Conservation (phyloP, 23 red algal species). For the Gracilaria domingensis region DNA sequence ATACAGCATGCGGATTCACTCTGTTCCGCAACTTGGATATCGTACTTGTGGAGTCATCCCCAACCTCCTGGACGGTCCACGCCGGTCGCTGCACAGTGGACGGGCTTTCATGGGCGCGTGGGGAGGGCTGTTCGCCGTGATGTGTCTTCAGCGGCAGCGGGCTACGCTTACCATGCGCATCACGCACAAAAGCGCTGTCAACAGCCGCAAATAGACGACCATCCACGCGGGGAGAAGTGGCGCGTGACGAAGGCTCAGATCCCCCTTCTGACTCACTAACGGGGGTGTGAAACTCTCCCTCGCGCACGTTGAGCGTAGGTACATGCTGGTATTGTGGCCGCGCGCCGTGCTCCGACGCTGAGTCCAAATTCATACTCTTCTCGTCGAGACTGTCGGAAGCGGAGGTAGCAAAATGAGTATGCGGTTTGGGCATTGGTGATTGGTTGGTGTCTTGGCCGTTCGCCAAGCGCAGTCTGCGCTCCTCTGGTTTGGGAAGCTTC, state of each 20-base stretch:
- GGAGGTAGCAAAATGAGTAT: not conserved
- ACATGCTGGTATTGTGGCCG: not conserved
- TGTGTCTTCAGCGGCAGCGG: not conserved
- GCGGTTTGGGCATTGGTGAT: not conserved
- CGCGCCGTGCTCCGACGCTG: not conserved
- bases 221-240: not conserved
- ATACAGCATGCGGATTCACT: not conserved
- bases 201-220: constrained; percentile 6
- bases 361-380: not conserved
- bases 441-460: not conserved
- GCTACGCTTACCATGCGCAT: not conserved
- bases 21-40: constrained; percentile 14
- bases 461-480: constrained; percentile 4
- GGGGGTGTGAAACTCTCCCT: not conserved
- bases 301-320: not conserved
- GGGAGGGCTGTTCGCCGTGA: not conserved
- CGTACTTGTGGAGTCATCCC: constrained; percentile 1
- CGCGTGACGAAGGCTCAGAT: constrained; percentile 12
- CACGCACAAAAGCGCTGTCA: constrained; percentile 2
- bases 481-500: constrained; percentile 34
- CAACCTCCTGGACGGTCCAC: not conserved
- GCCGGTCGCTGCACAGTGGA: constrained; percentile 8
- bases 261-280: constrained; percentile 3
- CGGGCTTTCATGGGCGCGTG: not conserved
- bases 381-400: not conserved